phyloP scores from a whole-genome alignment of 2,329 filamentous ascomycete genomes.

The Beauveria brongniartii region DNA sequence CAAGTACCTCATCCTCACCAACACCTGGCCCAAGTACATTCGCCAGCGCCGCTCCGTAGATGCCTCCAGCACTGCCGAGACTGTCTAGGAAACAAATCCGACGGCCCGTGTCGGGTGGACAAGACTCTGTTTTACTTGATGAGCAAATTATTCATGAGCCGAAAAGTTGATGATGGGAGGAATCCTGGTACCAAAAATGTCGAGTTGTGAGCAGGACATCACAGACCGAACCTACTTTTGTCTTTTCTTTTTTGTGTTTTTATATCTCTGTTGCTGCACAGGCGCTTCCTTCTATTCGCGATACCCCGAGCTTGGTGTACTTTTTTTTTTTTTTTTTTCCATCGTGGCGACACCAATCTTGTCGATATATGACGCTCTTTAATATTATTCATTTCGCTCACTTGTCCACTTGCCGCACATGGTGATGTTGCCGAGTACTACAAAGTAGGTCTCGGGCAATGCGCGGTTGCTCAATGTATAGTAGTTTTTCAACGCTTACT shows the following conservation, averaged over 20 bases:
- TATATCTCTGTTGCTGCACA: not conserved
- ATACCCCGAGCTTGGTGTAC: constrained; percentile 8
- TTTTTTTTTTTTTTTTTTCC: not conserved
- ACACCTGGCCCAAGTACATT: constrained; percentile 59
- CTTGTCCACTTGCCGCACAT: not conserved
- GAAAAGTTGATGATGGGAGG: not conserved
- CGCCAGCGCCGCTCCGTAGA: constrained; percentile 28
- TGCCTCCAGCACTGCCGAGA: constrained; percentile 9
- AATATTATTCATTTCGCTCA: not conserved
- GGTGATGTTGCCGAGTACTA: not conserved
- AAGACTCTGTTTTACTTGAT: not conserved
- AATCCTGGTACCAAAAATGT: not conserved
- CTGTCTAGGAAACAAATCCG: not conserved
- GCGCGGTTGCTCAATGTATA: not conserved
- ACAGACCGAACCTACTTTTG: not conserved
- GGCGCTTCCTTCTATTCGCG: not conserved
- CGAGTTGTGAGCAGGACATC: not conserved
- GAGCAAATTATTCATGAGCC: not conserved
- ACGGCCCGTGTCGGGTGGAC: not conserved
- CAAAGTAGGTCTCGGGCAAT: too few relatives aligned
- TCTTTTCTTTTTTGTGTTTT: not conserved
- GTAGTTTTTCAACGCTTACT: too few relatives aligned
- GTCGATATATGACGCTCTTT: not conserved
- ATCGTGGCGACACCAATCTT: not conserved
- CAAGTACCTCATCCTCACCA: constrained; percentile 60